phyloP scores from a whole-genome alignment of 768 basidiomycete species.

The Naematelia encephala region DNA sequence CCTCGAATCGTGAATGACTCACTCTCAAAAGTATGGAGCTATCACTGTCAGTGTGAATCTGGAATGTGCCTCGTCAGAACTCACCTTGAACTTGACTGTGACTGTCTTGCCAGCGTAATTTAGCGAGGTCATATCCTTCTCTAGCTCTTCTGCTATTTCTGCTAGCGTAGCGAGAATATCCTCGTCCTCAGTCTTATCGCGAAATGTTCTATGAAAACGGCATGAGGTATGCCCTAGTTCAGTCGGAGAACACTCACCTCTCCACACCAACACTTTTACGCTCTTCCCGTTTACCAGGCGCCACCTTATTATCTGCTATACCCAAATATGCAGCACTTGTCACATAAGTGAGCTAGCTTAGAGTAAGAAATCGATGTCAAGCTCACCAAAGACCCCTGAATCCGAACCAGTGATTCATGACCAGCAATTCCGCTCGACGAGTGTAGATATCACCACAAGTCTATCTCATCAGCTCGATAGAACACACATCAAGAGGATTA shows the following conservation, averaged over 20 bases:
- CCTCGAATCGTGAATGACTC: slow-evolving; percentile 36
- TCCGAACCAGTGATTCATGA: slow-evolving; percentile 87
- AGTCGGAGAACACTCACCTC: slow-evolving; percentile 55
- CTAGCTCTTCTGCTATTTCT: slow-evolving; percentile 75
- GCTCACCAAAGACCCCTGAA: slow-evolving; percentile 64
- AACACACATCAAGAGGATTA: background rate
- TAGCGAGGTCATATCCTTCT: slow-evolving; percentile 68
- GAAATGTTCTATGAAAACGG: slow-evolving; percentile 66
- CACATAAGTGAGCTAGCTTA: slow-evolving; percentile 1
- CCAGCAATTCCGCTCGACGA: slow-evolving; percentile 66
- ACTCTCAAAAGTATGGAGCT: slow-evolving; percentile 80
- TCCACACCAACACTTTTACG: slow-evolving; percentile 91
- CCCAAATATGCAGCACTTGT: slow-evolving; percentile 67
- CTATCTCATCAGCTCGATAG: slow-evolving; percentile 51
- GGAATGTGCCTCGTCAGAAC: background rate
- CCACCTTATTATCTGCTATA: slow-evolving; percentile 76
- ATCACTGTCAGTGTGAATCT: slow-evolving; percentile 6
- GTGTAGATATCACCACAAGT: slow-evolving; percentile 85
- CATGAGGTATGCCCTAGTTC: background rate
- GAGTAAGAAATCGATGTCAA: background rate
- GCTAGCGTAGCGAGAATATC: slow-evolving; percentile 73
- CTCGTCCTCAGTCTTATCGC: slow-evolving; percentile 62
- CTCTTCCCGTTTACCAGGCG: slow-evolving; percentile 71
- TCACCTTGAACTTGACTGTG: slow-evolving; percentile 79
- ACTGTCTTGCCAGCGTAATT: slow-evolving; percentile 86